A percentile compares a stretch with the other conserved stretches of the same genome.
phyloP scores from a whole-genome alignment of 495 filamentous ascomycete species.

The Xylaria flabelliformis region DNA sequence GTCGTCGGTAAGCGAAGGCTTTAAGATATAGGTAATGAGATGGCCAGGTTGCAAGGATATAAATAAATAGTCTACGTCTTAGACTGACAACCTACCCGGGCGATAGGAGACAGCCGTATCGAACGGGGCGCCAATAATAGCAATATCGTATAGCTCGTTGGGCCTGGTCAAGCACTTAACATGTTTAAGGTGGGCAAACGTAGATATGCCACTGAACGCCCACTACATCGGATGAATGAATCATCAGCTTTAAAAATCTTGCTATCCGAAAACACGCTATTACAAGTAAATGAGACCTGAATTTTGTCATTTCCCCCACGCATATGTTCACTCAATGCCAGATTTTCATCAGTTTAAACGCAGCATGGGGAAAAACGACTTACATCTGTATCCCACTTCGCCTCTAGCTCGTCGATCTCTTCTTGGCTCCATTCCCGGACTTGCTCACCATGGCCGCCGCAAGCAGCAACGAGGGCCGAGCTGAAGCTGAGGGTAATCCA shows the following conservation, averaged over 20 bases:
- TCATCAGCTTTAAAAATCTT: constrained; percentile 11
- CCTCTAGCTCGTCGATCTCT: constrained; percentile 55
- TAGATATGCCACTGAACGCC: constrained; percentile 78
- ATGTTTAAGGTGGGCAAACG: constrained; percentile 80
- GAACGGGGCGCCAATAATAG: constrained; percentile 81
- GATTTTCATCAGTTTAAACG: background rate
- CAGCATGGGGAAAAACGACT: constrained; percentile 17
- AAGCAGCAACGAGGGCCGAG: constrained; percentile 35
- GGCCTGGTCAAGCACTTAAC: constrained; percentile 76
- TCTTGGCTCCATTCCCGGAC: constrained; percentile 47
- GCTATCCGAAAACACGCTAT: background rate
- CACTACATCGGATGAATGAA: constrained; percentile 54
- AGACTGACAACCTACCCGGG: constrained; percentile 59
- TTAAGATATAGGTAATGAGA: background rate
- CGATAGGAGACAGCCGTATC: constrained; percentile 83
- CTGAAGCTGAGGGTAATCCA: constrained; percentile 33
- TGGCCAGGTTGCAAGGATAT: background rate
- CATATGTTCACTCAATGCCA: background rate
- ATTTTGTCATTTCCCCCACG: background rate
- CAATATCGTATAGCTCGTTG: constrained; percentile 74
- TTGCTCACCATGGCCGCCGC: constrained; percentile 32
- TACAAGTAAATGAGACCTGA: background rate
- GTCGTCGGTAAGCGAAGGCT: background rate
- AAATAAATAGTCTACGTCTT: background rate
- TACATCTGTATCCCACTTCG: constrained; percentile 63